Percentiles rank a stretch among this genome's conserved stretches.
These are phyloP conservation scores for Wickerhamiella sorbophila DNA, from an alignment of 805 yeast genomes.

Conservation along the genomic window DNA sequence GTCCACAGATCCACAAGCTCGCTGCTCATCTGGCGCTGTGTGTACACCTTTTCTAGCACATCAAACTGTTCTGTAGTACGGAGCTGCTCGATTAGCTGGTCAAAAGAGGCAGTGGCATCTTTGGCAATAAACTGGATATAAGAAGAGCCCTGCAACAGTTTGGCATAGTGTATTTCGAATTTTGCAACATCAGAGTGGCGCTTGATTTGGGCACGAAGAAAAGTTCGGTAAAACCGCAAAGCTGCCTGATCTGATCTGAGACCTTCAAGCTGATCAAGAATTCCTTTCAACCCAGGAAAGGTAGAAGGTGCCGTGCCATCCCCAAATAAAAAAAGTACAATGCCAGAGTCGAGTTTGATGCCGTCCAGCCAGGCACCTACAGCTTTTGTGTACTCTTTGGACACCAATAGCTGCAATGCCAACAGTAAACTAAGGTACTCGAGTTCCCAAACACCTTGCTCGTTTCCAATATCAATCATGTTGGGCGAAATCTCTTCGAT, in stretches of 20 bases:
- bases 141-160: constrained; percentile 4
- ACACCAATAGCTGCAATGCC: constrained; percentile 22
- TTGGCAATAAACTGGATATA: constrained; percentile 10
- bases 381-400: constrained; percentile 16
- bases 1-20: constrained; percentile 18
- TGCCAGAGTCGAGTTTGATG: constrained; percentile 23
- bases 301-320: constrained; percentile 15
- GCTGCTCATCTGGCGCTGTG: constrained; percentile 1
- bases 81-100: constrained; percentile 3
- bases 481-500: constrained; percentile 18
- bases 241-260: background rate
- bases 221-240: constrained; percentile 5
- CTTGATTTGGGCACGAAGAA: constrained; percentile 7
- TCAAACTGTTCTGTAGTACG: constrained; percentile 6
- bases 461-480: constrained; percentile 24
- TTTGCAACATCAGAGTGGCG: constrained; percentile 2
- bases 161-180: constrained; percentile 7
- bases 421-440: constrained; percentile 29
- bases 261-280: constrained; percentile 6
- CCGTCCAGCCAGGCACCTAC: constrained; percentile 27
- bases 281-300: constrained; percentile 20
- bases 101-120: constrained; percentile 2
- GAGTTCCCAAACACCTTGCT: constrained; percentile 26
- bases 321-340: constrained; percentile 21
- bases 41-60: constrained; percentile 12